Conservation (phyloP, 192 early-diverging fungal species). For the Gaertneriomyces semiglobifer region DNA sequence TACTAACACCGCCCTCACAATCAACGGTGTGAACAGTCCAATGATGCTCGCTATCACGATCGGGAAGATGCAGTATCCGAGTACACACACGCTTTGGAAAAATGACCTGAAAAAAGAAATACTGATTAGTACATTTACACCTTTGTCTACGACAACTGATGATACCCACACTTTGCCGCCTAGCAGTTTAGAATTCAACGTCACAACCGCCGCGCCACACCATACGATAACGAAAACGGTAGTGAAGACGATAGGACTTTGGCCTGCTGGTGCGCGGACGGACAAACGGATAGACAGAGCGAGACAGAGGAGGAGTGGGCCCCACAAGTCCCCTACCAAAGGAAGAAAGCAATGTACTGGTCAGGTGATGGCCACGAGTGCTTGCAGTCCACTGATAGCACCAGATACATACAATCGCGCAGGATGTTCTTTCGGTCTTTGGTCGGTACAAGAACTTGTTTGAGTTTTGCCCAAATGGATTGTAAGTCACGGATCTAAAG, state of each 20-base stretch:
- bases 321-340: conserved; percentile 90
- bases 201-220: conserved; percentile 90
- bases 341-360: conserved; percentile 41
- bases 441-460: conserved; percentile 67
- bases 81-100: conserved; percentile 92
- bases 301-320: conserved; percentile 91
- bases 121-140: background rate
- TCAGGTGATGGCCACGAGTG: conserved; percentile 20
- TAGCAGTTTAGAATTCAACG: conserved; percentile 91
- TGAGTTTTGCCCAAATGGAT: conserved; percentile 68
- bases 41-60: conserved; percentile 77
- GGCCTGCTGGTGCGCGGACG: conserved; percentile 70
- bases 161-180: conserved; percentile 80
- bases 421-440: conserved; percentile 61
- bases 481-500: conserved; percentile 67
- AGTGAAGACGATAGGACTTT: conserved; percentile 84
- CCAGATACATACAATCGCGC: conserved; percentile 60
- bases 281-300: conserved; percentile 81
- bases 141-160: background rate
- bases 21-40: conserved; percentile 61
- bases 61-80: conserved; percentile 97
- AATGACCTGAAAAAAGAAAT: conserved; percentile 68
- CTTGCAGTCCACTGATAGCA: background rate
- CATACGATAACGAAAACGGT: conserved; percentile 94
- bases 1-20: conserved; percentile 71